Conservation (phyloP, 371 early-diverging fungal genomes). For the Quaeritorhiza haematococci region DNA sequence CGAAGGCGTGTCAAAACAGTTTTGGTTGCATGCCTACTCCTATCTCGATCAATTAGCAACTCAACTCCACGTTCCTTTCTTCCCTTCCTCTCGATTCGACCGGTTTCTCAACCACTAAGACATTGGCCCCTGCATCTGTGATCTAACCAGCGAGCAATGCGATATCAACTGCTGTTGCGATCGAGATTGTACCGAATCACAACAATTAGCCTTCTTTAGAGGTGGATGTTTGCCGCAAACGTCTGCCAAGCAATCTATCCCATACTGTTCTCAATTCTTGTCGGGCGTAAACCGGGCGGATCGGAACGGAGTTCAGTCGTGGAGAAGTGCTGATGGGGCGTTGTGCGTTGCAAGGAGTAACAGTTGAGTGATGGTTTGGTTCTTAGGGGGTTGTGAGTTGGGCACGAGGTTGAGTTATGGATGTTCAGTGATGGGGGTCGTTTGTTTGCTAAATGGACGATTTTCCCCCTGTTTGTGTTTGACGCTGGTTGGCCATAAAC, state of each 20-base stretch:
- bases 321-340: constrained; percentile 11
- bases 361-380: no score
- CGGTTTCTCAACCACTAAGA: no score
- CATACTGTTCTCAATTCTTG: constrained; percentile 12
- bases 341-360: constrained; percentile 25
- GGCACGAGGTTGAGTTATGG: no score
- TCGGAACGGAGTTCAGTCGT: neutral
- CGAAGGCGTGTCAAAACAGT: no score
- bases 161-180: constrained; percentile 38
- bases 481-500: neutral
- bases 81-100: no score
- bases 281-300: constrained; percentile 14
- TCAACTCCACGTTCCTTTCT: no score
- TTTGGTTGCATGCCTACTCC: no score
- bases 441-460: neutral
- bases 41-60: no score
- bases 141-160: constrained; percentile 19
- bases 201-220: constrained; percentile 1
- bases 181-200: constrained; percentile 19
- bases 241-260: neutral
- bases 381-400: no score
- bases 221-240: neutral
- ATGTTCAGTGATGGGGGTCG: neutral
- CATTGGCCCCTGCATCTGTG: constrained; percentile 24
- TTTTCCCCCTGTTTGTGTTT: neutral